Evolutionary conservation across 768 basidiomycete species (phyloP), one percentile per base, ranked within the genome.

Genomic region (Tylopilus felleus): DNA sequence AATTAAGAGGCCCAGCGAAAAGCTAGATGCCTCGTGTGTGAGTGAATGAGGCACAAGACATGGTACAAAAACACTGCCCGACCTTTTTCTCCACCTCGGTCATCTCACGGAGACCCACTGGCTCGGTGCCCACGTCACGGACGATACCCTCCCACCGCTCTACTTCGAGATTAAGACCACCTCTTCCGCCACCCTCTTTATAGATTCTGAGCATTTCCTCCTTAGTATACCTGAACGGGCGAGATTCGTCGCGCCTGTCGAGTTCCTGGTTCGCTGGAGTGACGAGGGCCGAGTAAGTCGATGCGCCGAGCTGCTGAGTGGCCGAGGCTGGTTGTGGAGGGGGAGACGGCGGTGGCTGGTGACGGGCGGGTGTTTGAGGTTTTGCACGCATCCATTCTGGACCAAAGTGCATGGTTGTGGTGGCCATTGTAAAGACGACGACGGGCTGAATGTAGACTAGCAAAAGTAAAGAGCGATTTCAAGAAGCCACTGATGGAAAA

Each of bases 381-480:
- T 91, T 91, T 60, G 84, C 80, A 64, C 90, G 84, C 90, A 93
- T 92, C 90, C 90, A 93, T 74, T 93, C 90, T 44, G 90, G 90
- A 65, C 89, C 90, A 77, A 93, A 93, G 70, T 92, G 90, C 83
- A 93, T 88, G 12, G 88, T 85, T 25, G 80, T 77, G 58, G 88
- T 67, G 43, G 79, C 68, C 79, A 79, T 72, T 75, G 49, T 56
- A 54, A 46, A 41, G 28, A 47, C 28, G 41, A 27, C 23, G 50
- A n/a, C 25, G 25, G 23, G 3, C 25, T 27, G 25, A 7, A 3
- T 36, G 25, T 36, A 21, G 39, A 50, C 40, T 28, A 41, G 35
- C 49, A 33, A 43, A 17, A 17, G 25, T 52, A 40, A 67, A 53
- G 44, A 63, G 29, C 47, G 57, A 58, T 55, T 56, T 52, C 49